Percentiles rank a stretch among this genome's conserved stretches.
Evolutionary conservation across 129 eudicot genomes (phyloP).

Genomic region (Centaurea solstitialis): DNA sequence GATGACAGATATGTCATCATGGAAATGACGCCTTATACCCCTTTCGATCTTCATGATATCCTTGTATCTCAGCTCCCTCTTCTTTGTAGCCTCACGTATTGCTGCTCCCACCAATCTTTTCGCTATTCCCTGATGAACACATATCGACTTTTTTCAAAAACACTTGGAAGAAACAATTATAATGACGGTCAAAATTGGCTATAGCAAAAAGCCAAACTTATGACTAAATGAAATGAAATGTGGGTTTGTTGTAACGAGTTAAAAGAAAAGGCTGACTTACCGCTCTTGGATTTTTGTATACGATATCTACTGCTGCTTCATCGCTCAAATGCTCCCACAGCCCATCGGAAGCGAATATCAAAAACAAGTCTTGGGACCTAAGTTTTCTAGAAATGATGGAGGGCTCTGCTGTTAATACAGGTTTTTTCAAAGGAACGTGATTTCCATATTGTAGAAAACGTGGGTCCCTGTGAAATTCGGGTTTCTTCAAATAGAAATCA

Average conservation of each 20-base stretch:
- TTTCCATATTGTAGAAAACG: constrained; percentile 56
- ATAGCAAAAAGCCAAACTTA: not conserved
- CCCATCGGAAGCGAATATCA: constrained; percentile 95
- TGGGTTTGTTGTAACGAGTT: not conserved
- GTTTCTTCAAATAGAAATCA: constrained; percentile 90
- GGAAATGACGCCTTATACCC: constrained; percentile 75
- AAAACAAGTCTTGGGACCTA: constrained; percentile 69
- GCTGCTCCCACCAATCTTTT: constrained; percentile 90
- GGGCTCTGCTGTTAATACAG: constrained; percentile 86
- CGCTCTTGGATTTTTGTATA: constrained; percentile 78
- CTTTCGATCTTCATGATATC: constrained; percentile 70
- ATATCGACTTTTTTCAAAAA: not conserved
- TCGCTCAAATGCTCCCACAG: constrained; percentile 95
- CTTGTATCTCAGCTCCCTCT: constrained; percentile 75
- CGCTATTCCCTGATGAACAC: constrained; percentile 74
- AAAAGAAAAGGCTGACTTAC: constrained; percentile 42
- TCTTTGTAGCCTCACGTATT: constrained; percentile 77
- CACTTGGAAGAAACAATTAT: not conserved
- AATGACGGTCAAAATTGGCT: not conserved
- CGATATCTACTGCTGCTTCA: constrained; percentile 80
- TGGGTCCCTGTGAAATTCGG: constrained; percentile 81
- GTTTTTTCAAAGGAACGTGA: constrained; percentile 67
- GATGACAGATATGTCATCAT: constrained; percentile 88
- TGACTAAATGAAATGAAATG: not conserved
- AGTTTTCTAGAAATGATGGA: constrained; percentile 72